Evolutionary conservation across 2,329 filamentous ascomycete species (phyloP).

Genomic region (Nannizziopsis barbatae): DNA sequence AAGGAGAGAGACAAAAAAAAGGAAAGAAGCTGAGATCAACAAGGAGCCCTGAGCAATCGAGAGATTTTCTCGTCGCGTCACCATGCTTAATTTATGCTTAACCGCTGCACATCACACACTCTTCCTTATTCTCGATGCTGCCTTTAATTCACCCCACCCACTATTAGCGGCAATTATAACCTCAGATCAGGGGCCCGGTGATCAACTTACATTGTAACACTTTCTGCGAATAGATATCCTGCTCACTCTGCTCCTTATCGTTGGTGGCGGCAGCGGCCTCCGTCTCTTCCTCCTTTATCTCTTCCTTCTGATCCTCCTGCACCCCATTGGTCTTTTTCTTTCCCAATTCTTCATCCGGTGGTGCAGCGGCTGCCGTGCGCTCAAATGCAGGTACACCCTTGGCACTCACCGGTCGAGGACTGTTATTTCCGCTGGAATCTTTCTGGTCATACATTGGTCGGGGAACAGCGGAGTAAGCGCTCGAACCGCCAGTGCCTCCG

Average conservation of each 20-base stretch:
- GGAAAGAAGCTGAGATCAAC: background rate
- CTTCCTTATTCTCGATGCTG: constrained; percentile 94
- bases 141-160: constrained; percentile 35
- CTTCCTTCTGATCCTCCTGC: constrained; percentile 20
- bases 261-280: constrained; percentile 16
- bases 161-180: background rate
- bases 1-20: background rate
- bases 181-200: background rate
- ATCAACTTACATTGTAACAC: constrained; percentile 65
- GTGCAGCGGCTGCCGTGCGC: constrained; percentile 47
- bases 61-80: background rate
- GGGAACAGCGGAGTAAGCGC: constrained; percentile 50
- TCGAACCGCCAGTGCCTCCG: constrained; percentile 43
- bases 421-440: constrained; percentile 31
- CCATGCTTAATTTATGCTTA: constrained; percentile 34
- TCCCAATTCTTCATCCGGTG: constrained; percentile 55
- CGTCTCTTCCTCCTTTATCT: constrained; percentile 21
- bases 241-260: constrained; percentile 52
- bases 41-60: background rate
- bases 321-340: constrained; percentile 36
- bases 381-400: constrained; percentile 50
- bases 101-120: constrained; percentile 95
- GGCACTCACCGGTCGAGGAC: constrained; percentile 52
- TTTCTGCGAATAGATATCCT: constrained; percentile 91
- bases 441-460: constrained; percentile 49